A percentile compares a stretch with the other conserved stretches of the same genome.
Conservation (phyloP, 345 rosid genomes). For the Combretum micranthum region DNA sequence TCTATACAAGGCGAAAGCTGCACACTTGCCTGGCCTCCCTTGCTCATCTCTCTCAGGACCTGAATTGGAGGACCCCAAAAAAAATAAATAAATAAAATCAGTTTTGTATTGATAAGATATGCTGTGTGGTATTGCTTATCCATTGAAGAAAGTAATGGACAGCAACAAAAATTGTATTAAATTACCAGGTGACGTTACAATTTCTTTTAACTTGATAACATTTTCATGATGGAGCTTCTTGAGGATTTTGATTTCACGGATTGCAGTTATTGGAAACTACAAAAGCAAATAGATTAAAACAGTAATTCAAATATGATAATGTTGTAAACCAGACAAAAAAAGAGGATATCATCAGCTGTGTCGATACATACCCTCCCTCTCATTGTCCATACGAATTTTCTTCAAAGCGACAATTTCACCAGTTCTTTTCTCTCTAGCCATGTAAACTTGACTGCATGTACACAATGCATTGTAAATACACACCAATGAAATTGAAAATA, state of each 20-base stretch:
- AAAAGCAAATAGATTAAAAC: constrained; percentile 4
- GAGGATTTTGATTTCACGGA: constrained; percentile 71
- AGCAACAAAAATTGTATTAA: neutral
- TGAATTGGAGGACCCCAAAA: constrained; percentile 13
- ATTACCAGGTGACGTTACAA: constrained; percentile 69
- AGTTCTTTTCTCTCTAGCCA: constrained; percentile 82
- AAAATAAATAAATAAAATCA: neutral
- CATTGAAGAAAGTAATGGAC: neutral
- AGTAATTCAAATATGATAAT: neutral
- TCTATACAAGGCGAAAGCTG: too few species aligned
- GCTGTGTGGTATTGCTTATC: too few species aligned
- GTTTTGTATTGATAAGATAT: too few species aligned
- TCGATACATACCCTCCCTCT: constrained; percentile 66
- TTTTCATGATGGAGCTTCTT: constrained; percentile 73
- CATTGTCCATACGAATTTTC: constrained; percentile 96
- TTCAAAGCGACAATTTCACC: constrained; percentile 94
- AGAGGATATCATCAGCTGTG: too few species aligned
- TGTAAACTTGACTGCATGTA: constrained; percentile 81
- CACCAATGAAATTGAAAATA: neutral
- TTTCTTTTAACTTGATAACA: constrained; percentile 65
- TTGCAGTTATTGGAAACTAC: constrained; percentile 79
- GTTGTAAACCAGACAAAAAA: neutral
- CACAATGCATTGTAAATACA: constrained; percentile 4
- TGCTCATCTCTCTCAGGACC: constrained; percentile 91
- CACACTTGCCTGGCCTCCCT: constrained; percentile 67